Base-by-base conservation (phyloP, 495 filamentous ascomycete genomes). In the Rusavskia elegans region DNA sequence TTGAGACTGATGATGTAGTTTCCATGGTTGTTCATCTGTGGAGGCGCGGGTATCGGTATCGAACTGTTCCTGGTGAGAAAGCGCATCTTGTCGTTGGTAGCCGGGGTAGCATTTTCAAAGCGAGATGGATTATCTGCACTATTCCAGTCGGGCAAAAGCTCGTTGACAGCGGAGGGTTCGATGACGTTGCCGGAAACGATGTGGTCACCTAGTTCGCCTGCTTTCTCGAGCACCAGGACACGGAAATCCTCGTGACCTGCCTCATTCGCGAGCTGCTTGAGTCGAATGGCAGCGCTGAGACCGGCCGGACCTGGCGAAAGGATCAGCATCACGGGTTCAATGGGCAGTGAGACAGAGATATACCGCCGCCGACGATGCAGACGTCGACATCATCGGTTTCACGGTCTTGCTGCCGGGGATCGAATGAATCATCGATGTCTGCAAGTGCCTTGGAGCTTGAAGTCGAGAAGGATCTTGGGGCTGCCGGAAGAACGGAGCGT, bases 1-100 rank as follows among this genome's bases (percentile, higher is more conserved):
- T 89, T 96, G 60, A 99, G 66, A 63, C 87, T 94, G 58, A 99
- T 75, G 53, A 99, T 99, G 64, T 92, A 96, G 64, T 99, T 99
- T 20, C 92, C 92, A 59, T 94, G 77, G 65, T 99, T 99, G 67
- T 94, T 78, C 93, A 99, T 97, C 71, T 97, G 92, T 27, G 92
- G 93, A 20, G 92, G 93, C 6, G 81, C 75, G 4, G 92, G 92
- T 39, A 96, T 75, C 10, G 85, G 84, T 56, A 89, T 78, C 0
- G 87, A 73, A 25, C 72, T 74, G 46, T 70, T 83, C 70, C 89
- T 81, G n/a, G 90, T 97, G 48, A 99, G 71, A 66, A 96, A 96
- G 53, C 88, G 80, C 90, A 99, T 93, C 66, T 80, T 81, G 60
- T 97, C 92, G 17, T 71, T 71, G 52, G 77, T 81, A 8, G 88